Conservation (phyloP, 495 filamentous ascomycete genomes). For the Podospora anserina region DNA sequence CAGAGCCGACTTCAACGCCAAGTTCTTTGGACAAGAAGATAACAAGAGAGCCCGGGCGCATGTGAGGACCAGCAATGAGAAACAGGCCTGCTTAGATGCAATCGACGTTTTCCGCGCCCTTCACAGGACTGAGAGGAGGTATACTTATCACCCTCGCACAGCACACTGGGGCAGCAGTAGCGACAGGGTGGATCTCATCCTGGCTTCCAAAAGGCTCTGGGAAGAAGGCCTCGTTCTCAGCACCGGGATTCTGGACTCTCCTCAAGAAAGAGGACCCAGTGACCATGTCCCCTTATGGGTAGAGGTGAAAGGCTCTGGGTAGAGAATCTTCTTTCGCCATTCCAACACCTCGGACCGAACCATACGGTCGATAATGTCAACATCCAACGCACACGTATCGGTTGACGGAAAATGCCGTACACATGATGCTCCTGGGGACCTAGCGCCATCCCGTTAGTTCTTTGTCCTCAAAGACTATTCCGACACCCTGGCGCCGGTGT, state of each 20-base stretch:
- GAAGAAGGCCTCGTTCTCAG: slow-evolving; percentile 19
- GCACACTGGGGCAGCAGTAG: slow-evolving; percentile 36
- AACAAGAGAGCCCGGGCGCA: slow-evolving; percentile 21
- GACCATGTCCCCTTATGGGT: slow-evolving; percentile 40
- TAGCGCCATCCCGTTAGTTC: background rate
- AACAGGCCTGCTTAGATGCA: slow-evolving; percentile 18
- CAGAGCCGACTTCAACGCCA: slow-evolving; percentile 47
- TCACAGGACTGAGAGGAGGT: slow-evolving; percentile 28
- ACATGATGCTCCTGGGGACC: background rate
- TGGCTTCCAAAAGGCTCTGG: slow-evolving; percentile 28
- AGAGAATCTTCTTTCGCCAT: background rate
- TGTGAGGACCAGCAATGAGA: slow-evolving; percentile 14
- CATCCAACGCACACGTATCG: background rate
- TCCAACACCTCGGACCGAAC: background rate
- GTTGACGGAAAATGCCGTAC: background rate
- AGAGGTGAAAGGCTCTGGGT: slow-evolving; percentile 12
- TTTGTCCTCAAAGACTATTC: background rate
- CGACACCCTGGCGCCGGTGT: background rate
- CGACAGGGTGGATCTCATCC: slow-evolving; percentile 40
- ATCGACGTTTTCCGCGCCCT: slow-evolving; percentile 34
- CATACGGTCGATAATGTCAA: background rate
- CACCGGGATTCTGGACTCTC: slow-evolving; percentile 35
- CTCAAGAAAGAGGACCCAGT: slow-evolving; percentile 35
- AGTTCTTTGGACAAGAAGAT: slow-evolving; percentile 41
- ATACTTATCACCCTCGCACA: slow-evolving; percentile 34